Evolutionary conservation across 2,329 filamentous ascomycete species (phyloP).

Genomic region (Penicillium sp.): DNA sequence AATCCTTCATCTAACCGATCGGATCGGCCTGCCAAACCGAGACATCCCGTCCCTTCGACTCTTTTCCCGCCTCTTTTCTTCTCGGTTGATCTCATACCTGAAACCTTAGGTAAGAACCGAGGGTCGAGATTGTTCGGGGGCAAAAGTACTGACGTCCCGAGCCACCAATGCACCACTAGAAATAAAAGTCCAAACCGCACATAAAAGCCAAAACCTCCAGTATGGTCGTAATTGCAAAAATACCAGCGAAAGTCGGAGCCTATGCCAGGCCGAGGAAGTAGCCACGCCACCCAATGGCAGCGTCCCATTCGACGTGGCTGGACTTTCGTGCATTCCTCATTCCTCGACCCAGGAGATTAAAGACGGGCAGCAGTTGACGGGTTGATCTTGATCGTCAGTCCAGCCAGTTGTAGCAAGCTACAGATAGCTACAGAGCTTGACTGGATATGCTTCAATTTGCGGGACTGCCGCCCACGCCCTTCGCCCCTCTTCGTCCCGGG

Average conservation of each 20-base stretch:
- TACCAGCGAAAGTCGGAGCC: slow-evolving; percentile 1
- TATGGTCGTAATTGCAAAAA: not conserved
- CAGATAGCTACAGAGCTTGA: not conserved
- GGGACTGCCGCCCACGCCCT: not conserved
- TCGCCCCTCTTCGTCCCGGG: not conserved
- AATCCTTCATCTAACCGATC: not conserved
- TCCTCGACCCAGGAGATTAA: not conserved
- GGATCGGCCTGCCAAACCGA: slow-evolving; percentile 1
- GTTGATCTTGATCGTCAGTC: not conserved
- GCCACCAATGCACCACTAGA: not conserved
- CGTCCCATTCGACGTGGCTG: not conserved
- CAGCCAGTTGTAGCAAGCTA: not conserved
- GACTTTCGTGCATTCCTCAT: slow-evolving; percentile 1
- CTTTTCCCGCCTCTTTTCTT: slow-evolving; percentile 1
- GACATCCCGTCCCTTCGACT: slow-evolving; percentile 1
- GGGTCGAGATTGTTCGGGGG: slow-evolving; percentile 7
- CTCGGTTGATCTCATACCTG: slow-evolving; percentile 3
- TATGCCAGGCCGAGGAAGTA: slow-evolving; percentile 7
- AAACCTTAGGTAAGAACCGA: slow-evolving; percentile 6
- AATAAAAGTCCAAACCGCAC: not conserved
- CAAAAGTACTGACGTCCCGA: not conserved
- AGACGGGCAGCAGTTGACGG: not conserved
- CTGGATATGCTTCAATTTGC: slow-evolving; percentile 1
- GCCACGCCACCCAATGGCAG: slow-evolving; percentile 14
- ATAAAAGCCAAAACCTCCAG: not conserved